Evolutionary conservation across 768 basidiomycete species (phyloP), one percentile per base, ranked within the genome.

Genomic region (Serendipita sp.): DNA sequence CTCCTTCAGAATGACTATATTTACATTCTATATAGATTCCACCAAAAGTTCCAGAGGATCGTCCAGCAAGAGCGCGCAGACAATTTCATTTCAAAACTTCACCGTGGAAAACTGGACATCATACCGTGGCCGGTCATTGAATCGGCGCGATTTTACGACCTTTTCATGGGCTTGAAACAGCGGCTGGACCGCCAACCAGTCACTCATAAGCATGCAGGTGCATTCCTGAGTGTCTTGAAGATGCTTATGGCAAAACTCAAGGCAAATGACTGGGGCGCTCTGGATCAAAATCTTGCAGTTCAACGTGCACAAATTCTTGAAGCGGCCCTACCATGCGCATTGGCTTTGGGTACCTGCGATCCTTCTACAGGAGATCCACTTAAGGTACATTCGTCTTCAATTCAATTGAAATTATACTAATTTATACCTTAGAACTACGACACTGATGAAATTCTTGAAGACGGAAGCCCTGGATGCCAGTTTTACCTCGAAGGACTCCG

Each of bases 91-190:
- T 78, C 81, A 16, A 78, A 76, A 1, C 75, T 85, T 3, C 84
- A 85, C 64, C 74, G 76, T 0, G 83, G 83, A 1, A 75, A 75
- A 62, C 67, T 85, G 3, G 75, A 74, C 44, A 84, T 85, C 15
- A 76, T 84, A 8, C 84, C 83, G 3, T 85, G 84, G 84, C 83
- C 83, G 0, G 81, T 85, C 53, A 84, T 85, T 34, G 81, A 83
- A 67, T 83, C 83, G 0, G 76, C 71, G 48, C 77, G 82, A 27
- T 85, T 85, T 69, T 85, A 85, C 65, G 74, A 70, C 2, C 67
- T 83, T 16, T 83, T 85, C 63, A 73, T 74, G 0, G 70, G 72
- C 0, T 65, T 85, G 33, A 81, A 80, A 66, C 72, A 71, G 62
- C 72, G 72, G 2, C 69, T 85, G 3, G 79, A 83, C 65, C 72